Conservation (phyloP, 78 protist genomes). For the Dictyostelium intermedium region DNA sequence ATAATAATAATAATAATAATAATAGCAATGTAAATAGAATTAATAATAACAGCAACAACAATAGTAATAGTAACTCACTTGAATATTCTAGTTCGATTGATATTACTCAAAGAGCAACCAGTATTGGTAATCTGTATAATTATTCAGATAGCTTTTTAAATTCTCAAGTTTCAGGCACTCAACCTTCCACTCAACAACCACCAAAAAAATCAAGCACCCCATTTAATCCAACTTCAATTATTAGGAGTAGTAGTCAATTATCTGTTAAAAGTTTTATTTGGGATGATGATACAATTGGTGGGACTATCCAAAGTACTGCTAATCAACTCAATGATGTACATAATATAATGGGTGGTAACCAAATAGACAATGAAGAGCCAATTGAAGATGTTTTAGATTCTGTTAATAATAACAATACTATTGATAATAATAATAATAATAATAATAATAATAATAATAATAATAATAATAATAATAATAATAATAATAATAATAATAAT, state of each 20-base stretch:
- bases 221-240: background rate
- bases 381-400: background rate
- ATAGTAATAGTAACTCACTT: background rate
- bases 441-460: background rate
- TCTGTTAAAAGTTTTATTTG: background rate
- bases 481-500: background rate
- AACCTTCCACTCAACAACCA: background rate
- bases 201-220: background rate
- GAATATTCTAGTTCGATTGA: background rate
- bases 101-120: background rate
- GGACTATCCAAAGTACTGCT: background rate
- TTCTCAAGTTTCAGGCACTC: background rate
- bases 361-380: background rate
- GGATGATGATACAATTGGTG: background rate
- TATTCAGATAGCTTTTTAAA: background rate
- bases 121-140: background rate
- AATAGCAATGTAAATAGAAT: background rate
- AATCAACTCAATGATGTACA: background rate
- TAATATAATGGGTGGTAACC: background rate
- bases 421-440: background rate
- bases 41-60: background rate
- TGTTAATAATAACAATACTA: background rate
- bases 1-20: background rate
- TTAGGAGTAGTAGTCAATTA: conserved; percentile 2
- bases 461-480: conserved; percentile 10